These are phyloP conservation scores for Pythium phragmitis DNA, from an alignment of 352 stramenopile genomes.

Conservation along the genomic window DNA sequence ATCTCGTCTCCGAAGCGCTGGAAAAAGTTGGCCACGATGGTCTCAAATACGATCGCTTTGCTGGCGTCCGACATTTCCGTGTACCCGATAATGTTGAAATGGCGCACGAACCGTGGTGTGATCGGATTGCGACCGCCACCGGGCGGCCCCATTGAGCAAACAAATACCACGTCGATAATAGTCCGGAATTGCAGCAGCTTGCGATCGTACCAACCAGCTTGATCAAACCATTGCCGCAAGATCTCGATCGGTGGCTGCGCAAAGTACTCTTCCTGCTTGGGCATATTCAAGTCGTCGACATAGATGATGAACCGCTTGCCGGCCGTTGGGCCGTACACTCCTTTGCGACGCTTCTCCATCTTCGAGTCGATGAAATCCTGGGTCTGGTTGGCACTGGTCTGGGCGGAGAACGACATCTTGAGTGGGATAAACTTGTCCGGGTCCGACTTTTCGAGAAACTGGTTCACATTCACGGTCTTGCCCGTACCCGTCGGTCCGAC, in stretches of 20 bases:
- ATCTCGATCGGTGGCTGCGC: slow-evolving; percentile 94
- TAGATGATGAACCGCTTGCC: slow-evolving; percentile 95
- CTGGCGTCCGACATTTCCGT: slow-evolving; percentile 87
- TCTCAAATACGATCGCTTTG: slow-evolving; percentile 92
- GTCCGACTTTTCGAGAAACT: slow-evolving; percentile 80
- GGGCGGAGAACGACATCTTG: slow-evolving; percentile 89
- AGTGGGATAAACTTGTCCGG: slow-evolving; percentile 89
- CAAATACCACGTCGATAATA: slow-evolving; percentile 88
- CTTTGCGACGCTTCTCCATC: slow-evolving; percentile 92
- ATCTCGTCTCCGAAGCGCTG: slow-evolving; percentile 47
- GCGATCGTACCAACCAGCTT: slow-evolving; percentile 93
- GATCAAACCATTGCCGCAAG: slow-evolving; percentile 93
- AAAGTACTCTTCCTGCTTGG: slow-evolving; percentile 93
- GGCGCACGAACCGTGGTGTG: slow-evolving; percentile 86
- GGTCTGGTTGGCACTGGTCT: slow-evolving; percentile 92
- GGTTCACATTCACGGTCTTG: slow-evolving; percentile 94
- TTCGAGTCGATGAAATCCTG: slow-evolving; percentile 92
- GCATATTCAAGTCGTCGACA: slow-evolving; percentile 96
- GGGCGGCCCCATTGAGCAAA: slow-evolving; percentile 91
- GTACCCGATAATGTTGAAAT: slow-evolving; percentile 94
- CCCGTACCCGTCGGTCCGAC: slow-evolving; percentile 92
- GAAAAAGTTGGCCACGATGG: slow-evolving; percentile 89
- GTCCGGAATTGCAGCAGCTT: slow-evolving; percentile 91
- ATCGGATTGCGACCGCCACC: slow-evolving; percentile 93
- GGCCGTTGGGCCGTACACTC: slow-evolving; percentile 90